Percentiles rank a stretch among this genome's conserved stretches.
These are phyloP conservation scores for Penicillium sumatraense DNA, from an alignment of 2,329 filamentous ascomycete genomes.

Conservation along the genomic window DNA sequence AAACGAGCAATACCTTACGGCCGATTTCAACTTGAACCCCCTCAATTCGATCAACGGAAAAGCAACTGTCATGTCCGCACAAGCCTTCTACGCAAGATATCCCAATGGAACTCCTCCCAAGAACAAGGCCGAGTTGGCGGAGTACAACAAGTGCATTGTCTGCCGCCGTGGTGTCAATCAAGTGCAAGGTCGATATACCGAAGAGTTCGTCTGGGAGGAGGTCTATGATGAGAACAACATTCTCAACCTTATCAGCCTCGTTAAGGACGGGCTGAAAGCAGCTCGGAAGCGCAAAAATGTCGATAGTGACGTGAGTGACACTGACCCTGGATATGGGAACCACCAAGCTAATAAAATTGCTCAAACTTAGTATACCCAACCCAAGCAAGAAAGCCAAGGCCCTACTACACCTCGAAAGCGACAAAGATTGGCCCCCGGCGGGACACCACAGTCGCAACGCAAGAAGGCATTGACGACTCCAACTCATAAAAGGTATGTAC, in stretches of 20 bases:
- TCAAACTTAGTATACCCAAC: conserved; percentile 41
- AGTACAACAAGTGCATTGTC: conserved; percentile 84
- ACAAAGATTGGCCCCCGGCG: conserved; percentile 54
- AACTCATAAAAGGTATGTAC: conserved; percentile 62
- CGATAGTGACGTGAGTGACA: conserved; percentile 41
- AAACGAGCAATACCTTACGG: conserved; percentile 92
- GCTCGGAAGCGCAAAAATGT: conserved; percentile 61
- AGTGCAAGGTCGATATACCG: conserved; percentile 85
- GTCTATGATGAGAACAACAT: conserved; percentile 72
- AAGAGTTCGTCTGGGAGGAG: conserved; percentile 91
- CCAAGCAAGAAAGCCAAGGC: conserved; percentile 40
- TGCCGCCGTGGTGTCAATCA: conserved; percentile 90
- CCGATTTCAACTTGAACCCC: conserved; percentile 84
- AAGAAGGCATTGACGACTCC: conserved; percentile 61
- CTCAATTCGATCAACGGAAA: conserved; percentile 89
- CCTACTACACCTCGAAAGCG: conserved; percentile 61
- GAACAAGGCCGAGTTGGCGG: conserved; percentile 61
- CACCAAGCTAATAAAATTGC: not conserved
- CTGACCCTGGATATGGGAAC: too few relatives aligned
- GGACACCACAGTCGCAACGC: conserved; percentile 48
- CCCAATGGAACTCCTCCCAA: conserved; percentile 77
- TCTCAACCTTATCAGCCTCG: conserved; percentile 65
- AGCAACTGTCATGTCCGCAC: conserved; percentile 76
- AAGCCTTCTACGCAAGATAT: conserved; percentile 69
- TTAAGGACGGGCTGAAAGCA: conserved; percentile 68